Evolutionary conservation across 441 rosid species (phyloP), one percentile per base, ranked within the genome.

Genomic region (Capsella rubella): DNA sequence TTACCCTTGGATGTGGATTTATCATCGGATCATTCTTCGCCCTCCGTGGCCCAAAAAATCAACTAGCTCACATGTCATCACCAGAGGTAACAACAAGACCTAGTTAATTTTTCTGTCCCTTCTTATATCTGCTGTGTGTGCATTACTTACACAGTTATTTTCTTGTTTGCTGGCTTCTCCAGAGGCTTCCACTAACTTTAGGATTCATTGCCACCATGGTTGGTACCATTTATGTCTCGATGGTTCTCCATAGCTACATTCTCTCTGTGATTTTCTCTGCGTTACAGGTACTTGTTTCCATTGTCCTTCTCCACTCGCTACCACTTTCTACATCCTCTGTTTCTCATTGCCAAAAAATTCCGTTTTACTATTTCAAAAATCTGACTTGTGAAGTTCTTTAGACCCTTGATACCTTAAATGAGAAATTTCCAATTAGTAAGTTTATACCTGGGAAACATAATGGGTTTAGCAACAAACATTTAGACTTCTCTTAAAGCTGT

Each of bases 161-260:
- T 40, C 55, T 56, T 39, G 42, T 55, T 15, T 52, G 10, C 32
- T 73, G 49, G 50, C 49, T 60, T 55, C 29, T 86, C 46, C 89
- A 89, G 94, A 84, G 94, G 69, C 91, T 89, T 77, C 91, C 94
- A 16, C 77, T 89, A 52, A 86, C 94, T 3, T 45, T 85, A 64
- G 89, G 86, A 63, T 87, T 87, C 78, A 42, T 89, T 15, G 90
- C 89, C 68, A 84, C 84, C 71, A 87, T 89, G 94, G 85, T 74
- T 28, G 91, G 90, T 64, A 87, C 91, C 46, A 82, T 89, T 69
- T 89, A 89, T 18, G 94, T 87, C 50, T 87, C 94, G 1, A 86
- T 89, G 94, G 87, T 87, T 71, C 91, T 89, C 78, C 94, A 89
- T 75, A 87, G 91, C 78, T 89, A 89, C 79, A 25, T 89, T 70